phyloP scores from a whole-genome alignment of 805 yeast genomes.

The Candida krabiensis region DNA sequence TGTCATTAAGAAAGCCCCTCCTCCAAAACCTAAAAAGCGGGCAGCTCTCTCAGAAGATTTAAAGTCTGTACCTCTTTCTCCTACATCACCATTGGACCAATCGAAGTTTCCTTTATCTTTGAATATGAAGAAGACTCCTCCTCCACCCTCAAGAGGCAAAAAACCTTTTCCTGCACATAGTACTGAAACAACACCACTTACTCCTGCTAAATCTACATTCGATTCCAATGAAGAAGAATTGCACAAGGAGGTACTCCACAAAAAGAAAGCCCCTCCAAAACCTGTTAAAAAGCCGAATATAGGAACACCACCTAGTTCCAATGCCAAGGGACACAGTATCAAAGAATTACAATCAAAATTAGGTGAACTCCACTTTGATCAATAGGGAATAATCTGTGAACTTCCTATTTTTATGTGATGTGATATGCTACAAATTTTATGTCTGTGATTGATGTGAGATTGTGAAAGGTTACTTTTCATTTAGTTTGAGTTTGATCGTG shows the following conservation, averaged over 20 bases:
- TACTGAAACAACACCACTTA: too few relatives aligned
- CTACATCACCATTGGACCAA: background rate
- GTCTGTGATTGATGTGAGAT: too few relatives aligned
- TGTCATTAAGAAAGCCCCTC: constrained; percentile 14
- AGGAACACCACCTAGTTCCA: constrained; percentile 1
- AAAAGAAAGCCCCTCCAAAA: constrained; percentile 18
- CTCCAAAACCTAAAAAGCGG: constrained; percentile 21
- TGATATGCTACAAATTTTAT: too few relatives aligned
- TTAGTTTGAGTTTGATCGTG: too few relatives aligned
- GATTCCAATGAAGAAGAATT: too few relatives aligned
- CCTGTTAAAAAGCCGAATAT: background rate
- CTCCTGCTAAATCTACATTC: too few relatives aligned
- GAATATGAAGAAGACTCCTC: constrained; percentile 11
- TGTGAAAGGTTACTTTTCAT: too few relatives aligned
- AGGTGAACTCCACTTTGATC: constrained; percentile 24
- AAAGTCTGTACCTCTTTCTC: too few relatives aligned
- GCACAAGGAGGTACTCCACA: constrained; percentile 3
- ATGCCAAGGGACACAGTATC: constrained; percentile 29
- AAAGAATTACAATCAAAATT: constrained; percentile 31
- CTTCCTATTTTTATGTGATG: too few relatives aligned
- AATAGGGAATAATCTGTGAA: constrained; percentile 3
- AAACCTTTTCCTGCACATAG: too few relatives aligned
- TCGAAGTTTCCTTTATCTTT: constrained; percentile 1
- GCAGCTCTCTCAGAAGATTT: background rate
- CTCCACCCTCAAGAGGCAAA: too few relatives aligned